phyloP scores from a whole-genome alignment of 2,329 filamentous ascomycete species.

The Lecanoromycetidae sp. region DNA sequence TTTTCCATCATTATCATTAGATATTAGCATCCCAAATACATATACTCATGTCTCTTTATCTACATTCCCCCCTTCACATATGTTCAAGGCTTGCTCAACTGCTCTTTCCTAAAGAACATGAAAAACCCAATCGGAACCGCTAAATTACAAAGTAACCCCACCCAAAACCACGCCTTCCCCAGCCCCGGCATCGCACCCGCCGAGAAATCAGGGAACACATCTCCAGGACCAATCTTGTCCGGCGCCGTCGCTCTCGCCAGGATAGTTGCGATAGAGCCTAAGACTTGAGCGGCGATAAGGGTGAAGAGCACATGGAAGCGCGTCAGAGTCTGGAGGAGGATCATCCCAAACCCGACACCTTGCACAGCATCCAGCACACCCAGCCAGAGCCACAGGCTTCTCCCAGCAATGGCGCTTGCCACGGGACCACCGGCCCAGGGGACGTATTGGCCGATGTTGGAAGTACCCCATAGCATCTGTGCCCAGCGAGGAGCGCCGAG shows the following conservation, averaged over 20 bases:
- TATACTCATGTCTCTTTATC: too few relatives aligned
- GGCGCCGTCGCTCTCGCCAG: conserved; percentile 48
- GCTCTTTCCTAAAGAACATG: conserved; percentile 46
- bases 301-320: conserved; percentile 53
- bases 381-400: conserved; percentile 54
- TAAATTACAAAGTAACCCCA: conserved; percentile 46
- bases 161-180: conserved; percentile 49
- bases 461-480: conserved; percentile 55
- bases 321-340: conserved; percentile 52
- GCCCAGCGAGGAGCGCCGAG: conserved; percentile 55
- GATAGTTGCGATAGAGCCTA: conserved; percentile 52
- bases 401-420: conserved; percentile 43
- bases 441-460: conserved; percentile 47
- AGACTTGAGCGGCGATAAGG: conserved; percentile 47
- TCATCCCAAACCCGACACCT: conserved; percentile 56
- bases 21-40: too few relatives aligned
- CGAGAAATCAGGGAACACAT: conserved; percentile 50
- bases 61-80: too few relatives aligned
- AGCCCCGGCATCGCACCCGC: conserved; percentile 34
- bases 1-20: too few relatives aligned
- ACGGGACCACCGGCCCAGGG: conserved; percentile 49
- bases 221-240: conserved; percentile 48
- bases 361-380: conserved; percentile 54
- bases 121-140: conserved; percentile 47
- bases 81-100: conserved; percentile 40